These are phyloP conservation scores for Myrica gale DNA, from an alignment of 306 rosid genomes.

Conservation along the genomic window DNA sequence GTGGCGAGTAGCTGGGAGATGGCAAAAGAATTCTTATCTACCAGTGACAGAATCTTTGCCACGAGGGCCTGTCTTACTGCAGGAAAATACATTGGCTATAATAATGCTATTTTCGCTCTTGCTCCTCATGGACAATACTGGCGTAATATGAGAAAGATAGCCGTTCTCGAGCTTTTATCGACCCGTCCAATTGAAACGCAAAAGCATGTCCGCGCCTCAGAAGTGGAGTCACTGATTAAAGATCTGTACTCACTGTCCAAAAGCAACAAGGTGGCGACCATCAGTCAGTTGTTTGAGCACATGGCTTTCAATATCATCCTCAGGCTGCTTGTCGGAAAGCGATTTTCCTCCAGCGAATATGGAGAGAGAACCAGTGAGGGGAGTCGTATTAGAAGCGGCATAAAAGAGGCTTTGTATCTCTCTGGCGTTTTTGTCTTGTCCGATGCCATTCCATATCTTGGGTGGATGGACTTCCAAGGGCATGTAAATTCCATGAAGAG, in stretches of 20 bases:
- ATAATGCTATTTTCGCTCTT: conserved; percentile 45
- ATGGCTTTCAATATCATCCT: conserved; percentile 26
- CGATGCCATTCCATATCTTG: conserved; percentile 36
- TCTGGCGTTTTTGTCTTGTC: conserved; percentile 33
- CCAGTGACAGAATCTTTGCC: conserved; percentile 40
- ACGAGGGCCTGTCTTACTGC: conserved; percentile 31
- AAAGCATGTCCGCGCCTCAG: conserved; percentile 11
- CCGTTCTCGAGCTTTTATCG: conserved; percentile 32
- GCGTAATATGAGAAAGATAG: conserved; percentile 55
- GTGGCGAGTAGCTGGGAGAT: conserved; percentile 37
- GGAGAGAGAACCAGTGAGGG: not conserved
- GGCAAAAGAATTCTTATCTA: conserved; percentile 38
- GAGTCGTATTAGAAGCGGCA: conserved; percentile 6
- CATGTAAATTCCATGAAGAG: conserved; percentile 30
- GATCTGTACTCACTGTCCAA: not conserved
- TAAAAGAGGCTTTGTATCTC: conserved; percentile 20
- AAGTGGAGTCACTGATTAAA: conserved; percentile 21
- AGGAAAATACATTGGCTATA: conserved; percentile 40
- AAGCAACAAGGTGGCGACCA: not conserved
- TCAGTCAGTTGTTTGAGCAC: conserved; percentile 27
- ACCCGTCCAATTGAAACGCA: conserved; percentile 6
- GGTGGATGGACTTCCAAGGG: conserved; percentile 28
- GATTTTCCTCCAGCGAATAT: not conserved
- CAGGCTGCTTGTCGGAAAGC: conserved; percentile 29
- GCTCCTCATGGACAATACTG: conserved; percentile 65